These are phyloP conservation scores for Neocallimastix lanati DNA, from an alignment of 192 early-diverging fungal genomes.

Conservation along the genomic window DNA sequence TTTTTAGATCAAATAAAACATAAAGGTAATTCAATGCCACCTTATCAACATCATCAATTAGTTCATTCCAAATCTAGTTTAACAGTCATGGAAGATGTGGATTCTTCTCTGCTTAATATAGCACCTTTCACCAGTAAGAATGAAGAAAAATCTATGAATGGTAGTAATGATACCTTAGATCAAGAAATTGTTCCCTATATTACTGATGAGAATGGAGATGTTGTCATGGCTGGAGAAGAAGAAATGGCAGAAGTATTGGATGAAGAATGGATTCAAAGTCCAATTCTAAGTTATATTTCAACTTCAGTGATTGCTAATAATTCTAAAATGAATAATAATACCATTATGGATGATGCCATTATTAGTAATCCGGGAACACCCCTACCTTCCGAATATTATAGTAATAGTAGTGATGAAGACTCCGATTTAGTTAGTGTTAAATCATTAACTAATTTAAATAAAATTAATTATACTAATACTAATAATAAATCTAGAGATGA, in stretches of 20 bases:
- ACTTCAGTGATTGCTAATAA: constrained; percentile 19
- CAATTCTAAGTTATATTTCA: constrained; percentile 18
- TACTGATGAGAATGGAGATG: constrained; percentile 39
- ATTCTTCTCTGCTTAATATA: constrained; percentile 5
- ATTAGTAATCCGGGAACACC: constrained; percentile 9
- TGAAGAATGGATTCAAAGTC: constrained; percentile 31
- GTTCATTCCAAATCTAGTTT: background rate
- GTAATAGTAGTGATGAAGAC: background rate
- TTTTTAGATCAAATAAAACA: constrained; percentile 2
- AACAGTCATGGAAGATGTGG: constrained; percentile 5
- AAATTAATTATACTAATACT: background rate
- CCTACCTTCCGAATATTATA: background rate
- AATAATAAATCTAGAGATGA: background rate
- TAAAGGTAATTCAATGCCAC: constrained; percentile 8
- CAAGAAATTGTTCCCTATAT: constrained; percentile 38
- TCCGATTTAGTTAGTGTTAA: background rate
- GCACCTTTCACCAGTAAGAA: constrained; percentile 25
- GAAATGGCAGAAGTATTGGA: constrained; percentile 9
- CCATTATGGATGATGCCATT: constrained; percentile 5
- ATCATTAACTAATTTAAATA: background rate
- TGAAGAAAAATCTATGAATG: constrained; percentile 12
- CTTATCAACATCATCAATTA: background rate
- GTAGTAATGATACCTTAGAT: constrained; percentile 22
- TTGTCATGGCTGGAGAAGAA: constrained; percentile 4
- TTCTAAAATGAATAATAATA: constrained; percentile 9